Evolutionary conservation across 2,329 filamentous ascomycete genomes (phyloP).

Genomic region (Colletotrichum acutatum): DNA sequence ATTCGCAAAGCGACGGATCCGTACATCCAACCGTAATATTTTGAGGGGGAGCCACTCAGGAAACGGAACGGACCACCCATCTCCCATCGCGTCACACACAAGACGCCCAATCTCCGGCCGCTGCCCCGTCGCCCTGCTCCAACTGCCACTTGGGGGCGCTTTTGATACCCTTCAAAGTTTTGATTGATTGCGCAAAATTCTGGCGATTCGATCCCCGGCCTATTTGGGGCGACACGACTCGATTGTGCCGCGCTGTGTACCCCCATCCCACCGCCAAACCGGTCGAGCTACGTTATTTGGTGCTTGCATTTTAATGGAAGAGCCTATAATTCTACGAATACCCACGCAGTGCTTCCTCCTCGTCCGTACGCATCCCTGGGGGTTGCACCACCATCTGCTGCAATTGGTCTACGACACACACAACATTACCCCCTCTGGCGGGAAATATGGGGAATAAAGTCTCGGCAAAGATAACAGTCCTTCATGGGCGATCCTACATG

Average conservation of each 20-base stretch:
- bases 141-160: background rate
- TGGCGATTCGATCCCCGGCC: background rate
- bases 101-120: conserved; percentile 4
- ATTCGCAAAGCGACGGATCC: background rate
- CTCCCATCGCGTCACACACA: background rate
- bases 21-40: background rate
- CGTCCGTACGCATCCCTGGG: conserved; percentile 12
- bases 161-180: background rate
- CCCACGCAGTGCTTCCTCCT: conserved; percentile 5
- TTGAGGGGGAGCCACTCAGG: background rate
- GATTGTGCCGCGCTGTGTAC: background rate
- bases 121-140: conserved; percentile 2
- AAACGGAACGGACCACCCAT: background rate
- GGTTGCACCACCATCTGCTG: conserved; percentile 3
- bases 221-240: background rate
- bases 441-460: conserved; percentile 28
- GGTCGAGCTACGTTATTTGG: background rate
- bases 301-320: background rate
- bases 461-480: conserved; percentile 34
- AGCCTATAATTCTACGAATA: background rate
- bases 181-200: background rate
- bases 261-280: conserved; percentile 1
- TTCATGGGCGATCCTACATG: background rate
- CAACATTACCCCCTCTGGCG: conserved; percentile 9
- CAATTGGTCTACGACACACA: conserved; percentile 30